A percentile compares a stretch with the other conserved stretches of the same genome.
Conservation (phyloP, 768 basidiomycete species). For the Phaffia australis region DNA sequence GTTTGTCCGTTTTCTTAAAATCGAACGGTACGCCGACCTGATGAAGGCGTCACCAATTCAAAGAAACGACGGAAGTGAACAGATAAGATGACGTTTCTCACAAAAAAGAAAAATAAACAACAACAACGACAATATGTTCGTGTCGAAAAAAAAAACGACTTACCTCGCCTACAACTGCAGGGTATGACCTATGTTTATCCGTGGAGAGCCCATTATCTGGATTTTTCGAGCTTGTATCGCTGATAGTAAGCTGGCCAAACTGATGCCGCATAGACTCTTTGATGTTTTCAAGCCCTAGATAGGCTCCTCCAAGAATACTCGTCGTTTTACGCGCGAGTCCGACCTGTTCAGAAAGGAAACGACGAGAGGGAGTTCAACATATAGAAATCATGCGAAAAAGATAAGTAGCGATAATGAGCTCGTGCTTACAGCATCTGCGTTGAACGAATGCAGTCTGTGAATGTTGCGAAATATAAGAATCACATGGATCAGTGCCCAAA, state of each 20-base stretch:
- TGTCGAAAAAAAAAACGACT: not conserved
- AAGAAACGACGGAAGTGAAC: no score
- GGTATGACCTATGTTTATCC: not conserved
- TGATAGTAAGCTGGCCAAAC: not conserved
- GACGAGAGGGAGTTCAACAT: not conserved
- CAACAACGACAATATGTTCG: not conserved
- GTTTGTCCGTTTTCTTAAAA: conserved; percentile 63
- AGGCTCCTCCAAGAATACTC: not conserved
- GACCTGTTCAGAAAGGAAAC: conserved; percentile 1
- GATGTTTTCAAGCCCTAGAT: conserved; percentile 2
- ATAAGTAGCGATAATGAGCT: not conserved
- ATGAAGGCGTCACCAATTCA: no score
- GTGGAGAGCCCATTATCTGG: not conserved
- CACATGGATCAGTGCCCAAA: no score
- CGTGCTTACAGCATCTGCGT: conserved; percentile 11
- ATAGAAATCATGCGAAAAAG: not conserved
- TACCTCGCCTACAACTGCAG: conserved; percentile 5
- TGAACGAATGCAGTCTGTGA: conserved; percentile 3
- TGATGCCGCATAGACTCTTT: conserved; percentile 3
- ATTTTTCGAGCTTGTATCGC: not conserved
- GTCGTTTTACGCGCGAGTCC: not conserved
- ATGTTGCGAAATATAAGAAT: no score
- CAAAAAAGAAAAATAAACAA: conserved; percentile 45
- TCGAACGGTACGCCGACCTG: conserved; percentile 47
- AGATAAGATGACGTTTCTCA: conserved; percentile 45